These are phyloP conservation scores for Aspergillus clavatus DNA, from an alignment of 2,329 filamentous ascomycete genomes.

Conservation along the genomic window DNA sequence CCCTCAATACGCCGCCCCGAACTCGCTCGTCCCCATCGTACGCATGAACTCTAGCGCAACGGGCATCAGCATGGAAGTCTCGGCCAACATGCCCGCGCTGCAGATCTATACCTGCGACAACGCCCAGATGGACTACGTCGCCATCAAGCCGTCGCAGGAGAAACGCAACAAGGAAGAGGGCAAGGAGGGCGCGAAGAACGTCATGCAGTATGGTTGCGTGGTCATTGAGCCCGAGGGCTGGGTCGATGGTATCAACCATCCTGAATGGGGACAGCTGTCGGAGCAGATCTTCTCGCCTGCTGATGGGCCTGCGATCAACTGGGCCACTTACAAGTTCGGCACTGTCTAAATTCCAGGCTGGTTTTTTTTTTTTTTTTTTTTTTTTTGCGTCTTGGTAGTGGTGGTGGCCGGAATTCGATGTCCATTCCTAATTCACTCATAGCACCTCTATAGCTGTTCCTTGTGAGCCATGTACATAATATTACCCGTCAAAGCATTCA, in stretches of 20 bases:
- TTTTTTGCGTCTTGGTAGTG: neutral
- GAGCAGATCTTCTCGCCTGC: conserved; percentile 41
- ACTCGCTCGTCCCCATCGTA: conserved; percentile 48
- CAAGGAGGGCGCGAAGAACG: conserved; percentile 41
- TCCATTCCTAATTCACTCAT: too few relatives aligned
- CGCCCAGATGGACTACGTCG: conserved; percentile 62
- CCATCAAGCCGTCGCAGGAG: conserved; percentile 39
- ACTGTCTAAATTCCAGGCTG: too few relatives aligned
- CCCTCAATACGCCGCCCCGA: conserved; percentile 26
- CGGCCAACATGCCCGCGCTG: conserved; percentile 77
- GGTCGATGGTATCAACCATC: conserved; percentile 91
- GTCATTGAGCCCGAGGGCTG: conserved; percentile 91
- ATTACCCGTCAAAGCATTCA: too few relatives aligned
- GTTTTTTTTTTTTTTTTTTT: neutral
- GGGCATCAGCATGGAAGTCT: conserved; percentile 78
- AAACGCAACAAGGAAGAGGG: conserved; percentile 54
- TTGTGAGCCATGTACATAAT: too few relatives aligned
- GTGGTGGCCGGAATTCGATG: too few relatives aligned
- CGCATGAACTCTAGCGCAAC: conserved; percentile 63
- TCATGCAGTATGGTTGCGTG: conserved; percentile 71
- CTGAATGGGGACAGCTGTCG: conserved; percentile 67
- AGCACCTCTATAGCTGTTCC: too few relatives aligned
- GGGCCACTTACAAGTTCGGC: conserved; percentile 43
- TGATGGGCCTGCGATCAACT: conserved; percentile 39
- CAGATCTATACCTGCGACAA: conserved; percentile 78